These are phyloP conservation scores for Debaryomyces castellii DNA, from an alignment of 805 yeast genomes.

Conservation along the genomic window DNA sequence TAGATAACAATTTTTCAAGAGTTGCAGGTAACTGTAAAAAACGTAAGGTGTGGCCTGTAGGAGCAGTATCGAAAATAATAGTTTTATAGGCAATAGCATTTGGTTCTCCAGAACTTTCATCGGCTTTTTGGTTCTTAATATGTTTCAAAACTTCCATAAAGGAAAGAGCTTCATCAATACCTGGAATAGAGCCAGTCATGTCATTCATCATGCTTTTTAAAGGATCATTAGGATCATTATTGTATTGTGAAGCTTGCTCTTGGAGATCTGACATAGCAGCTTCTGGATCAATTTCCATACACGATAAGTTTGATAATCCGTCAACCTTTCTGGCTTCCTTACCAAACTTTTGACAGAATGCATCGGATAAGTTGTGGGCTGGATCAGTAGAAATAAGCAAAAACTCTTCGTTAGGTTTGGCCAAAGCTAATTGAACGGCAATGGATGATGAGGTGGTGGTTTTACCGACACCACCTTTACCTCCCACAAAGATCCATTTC, in stretches of 20 bases:
- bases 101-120: slow-evolving; percentile 21
- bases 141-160: slow-evolving; percentile 98
- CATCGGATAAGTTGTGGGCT: slow-evolving; percentile 96
- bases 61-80: slow-evolving; percentile 98
- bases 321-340: slow-evolving; percentile 94
- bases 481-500: slow-evolving; percentile 98
- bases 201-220: slow-evolving; percentile 78
- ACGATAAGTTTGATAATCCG: slow-evolving; percentile 82
- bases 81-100: slow-evolving; percentile 59
- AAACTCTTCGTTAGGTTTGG: slow-evolving; percentile 77
- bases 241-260: slow-evolving; percentile 56
- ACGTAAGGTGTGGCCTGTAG: slow-evolving; percentile 97
- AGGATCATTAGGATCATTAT: slow-evolving; percentile 60
- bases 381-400: slow-evolving; percentile 95
- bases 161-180: slow-evolving; percentile 96
- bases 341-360: slow-evolving; percentile 96
- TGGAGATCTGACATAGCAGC: slow-evolving; percentile 88
- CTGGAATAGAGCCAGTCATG: slow-evolving; percentile 93
- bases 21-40: slow-evolving; percentile 94
- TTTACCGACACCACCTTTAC: slow-evolving; percentile 99
- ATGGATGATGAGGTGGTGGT: slow-evolving; percentile 96
- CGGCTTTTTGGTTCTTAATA: slow-evolving; percentile 67
- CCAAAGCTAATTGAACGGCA: slow-evolving; percentile 88
- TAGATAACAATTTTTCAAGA: slow-evolving; percentile 79
- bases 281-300: slow-evolving; percentile 98